A percentile compares a stretch with the other conserved stretches of the same genome.
Evolutionary conservation across 2,329 filamentous ascomycete species (phyloP).

Genomic region (Trichoderma atroviride): DNA sequence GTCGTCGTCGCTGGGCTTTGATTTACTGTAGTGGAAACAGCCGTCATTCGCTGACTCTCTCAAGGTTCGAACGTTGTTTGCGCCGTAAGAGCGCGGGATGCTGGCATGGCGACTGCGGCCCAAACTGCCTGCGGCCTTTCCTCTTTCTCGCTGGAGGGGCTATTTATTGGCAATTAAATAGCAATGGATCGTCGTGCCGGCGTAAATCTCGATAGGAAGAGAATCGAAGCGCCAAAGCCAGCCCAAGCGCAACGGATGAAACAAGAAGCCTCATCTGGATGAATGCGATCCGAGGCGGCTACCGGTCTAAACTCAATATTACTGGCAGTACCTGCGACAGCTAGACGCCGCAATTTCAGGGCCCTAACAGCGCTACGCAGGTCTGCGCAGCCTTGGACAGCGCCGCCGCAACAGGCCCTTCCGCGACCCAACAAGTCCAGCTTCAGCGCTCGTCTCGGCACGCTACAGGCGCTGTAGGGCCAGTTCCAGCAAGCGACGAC

Average conservation of each 20-base stretch:
- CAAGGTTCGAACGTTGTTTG: background rate
- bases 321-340: background rate
- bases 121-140: background rate
- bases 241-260: background rate
- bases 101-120: constrained; percentile 7
- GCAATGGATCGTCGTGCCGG: background rate
- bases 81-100: constrained; percentile 1
- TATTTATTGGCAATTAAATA: background rate
- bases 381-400: constrained; percentile 1
- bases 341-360: constrained; percentile 7
- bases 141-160: background rate
- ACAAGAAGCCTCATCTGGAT: background rate
- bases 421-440: background rate
- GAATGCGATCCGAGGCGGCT: background rate
- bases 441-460: constrained; percentile 8
- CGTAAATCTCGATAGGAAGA: background rate
- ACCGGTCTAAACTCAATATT: background rate
- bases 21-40: background rate
- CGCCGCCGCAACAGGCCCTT: constrained; percentile 3
- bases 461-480: constrained; percentile 15
- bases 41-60: background rate
- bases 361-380: constrained; percentile 9
- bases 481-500: constrained; percentile 15
- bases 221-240: background rate
- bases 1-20: background rate